phyloP scores from a whole-genome alignment of 2,329 filamentous ascomycete genomes.

The Canariomyces notabilis region DNA sequence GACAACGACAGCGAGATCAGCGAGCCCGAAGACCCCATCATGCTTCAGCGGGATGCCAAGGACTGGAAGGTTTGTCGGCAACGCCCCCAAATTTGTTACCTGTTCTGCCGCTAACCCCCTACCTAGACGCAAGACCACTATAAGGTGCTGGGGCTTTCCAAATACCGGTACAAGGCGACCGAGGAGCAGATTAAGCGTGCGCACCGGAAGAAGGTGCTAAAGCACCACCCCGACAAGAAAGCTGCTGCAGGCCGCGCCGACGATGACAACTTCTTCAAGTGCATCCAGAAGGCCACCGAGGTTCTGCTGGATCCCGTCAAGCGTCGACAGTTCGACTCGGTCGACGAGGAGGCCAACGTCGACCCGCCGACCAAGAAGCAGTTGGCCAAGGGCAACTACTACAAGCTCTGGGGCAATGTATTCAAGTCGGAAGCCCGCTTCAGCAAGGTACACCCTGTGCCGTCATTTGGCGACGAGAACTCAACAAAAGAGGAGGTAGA shows the following conservation, averaged over 20 bases:
- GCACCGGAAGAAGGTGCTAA: constrained; percentile 98
- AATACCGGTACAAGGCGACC: constrained; percentile 86
- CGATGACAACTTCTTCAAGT: constrained; percentile 99
- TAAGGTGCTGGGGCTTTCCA: constrained; percentile 86
- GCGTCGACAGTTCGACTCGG: constrained; percentile 92
- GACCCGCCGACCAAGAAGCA: constrained; percentile 93
- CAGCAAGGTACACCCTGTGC: constrained; percentile 85
- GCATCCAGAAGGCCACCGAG: constrained; percentile 97
- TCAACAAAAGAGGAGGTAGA: constrained; percentile 86
- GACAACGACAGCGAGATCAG: constrained; percentile 85
- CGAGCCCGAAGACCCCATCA: constrained; percentile 86
- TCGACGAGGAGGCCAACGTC: constrained; percentile 89
- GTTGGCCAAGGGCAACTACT: constrained; percentile 74
- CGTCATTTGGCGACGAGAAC: constrained; percentile 76
- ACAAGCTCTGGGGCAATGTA: constrained; percentile 86
- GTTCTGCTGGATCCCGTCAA: constrained; percentile 87
- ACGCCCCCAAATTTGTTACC: not conserved
- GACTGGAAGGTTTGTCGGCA: constrained; percentile 83
- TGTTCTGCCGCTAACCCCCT: constrained; percentile 6
- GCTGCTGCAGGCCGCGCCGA: constrained; percentile 81
- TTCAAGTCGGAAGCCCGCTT: constrained; percentile 93
- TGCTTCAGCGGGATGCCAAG: constrained; percentile 91
- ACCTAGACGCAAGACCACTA: constrained; percentile 89
- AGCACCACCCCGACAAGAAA: constrained; percentile 98
- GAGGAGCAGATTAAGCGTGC: constrained; percentile 99